phyloP scores from a whole-genome alignment of 1,284 basidiomycete species.

The Pholiota adiposa region DNA sequence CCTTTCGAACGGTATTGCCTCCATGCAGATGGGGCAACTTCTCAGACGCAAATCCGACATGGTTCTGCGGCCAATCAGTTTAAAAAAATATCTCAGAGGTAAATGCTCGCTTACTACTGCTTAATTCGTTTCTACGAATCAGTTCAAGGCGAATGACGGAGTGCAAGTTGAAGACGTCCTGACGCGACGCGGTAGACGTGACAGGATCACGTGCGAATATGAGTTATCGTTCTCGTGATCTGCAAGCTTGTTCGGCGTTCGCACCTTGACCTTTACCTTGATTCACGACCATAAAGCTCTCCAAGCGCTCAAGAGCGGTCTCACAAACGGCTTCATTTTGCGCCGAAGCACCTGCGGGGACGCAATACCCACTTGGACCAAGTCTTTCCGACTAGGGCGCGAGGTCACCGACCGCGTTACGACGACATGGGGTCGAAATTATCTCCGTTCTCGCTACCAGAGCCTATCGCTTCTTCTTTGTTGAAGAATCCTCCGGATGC shows the following conservation, averaged over 20 bases:
- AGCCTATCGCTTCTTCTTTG: slow-evolving; percentile 55
- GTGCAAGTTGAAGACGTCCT: not conserved
- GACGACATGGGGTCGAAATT: slow-evolving; percentile 55
- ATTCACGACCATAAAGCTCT: slow-evolving; percentile 30
- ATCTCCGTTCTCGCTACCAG: slow-evolving; percentile 46
- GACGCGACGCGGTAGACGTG: not conserved
- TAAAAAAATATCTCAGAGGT: not conserved
- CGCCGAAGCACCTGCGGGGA: slow-evolving; percentile 1
- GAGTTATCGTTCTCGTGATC: slow-evolving; percentile 33
- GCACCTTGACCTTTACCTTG: slow-evolving; percentile 40
- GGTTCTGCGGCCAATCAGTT: not conserved
- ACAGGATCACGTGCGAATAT: slow-evolving; percentile 5
- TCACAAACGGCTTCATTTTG: slow-evolving; percentile 5
- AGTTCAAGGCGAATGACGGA: not conserved
- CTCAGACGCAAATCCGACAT: not conserved
- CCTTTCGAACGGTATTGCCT: not conserved
- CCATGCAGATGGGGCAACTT: not conserved
- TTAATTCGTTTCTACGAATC: too few species aligned
- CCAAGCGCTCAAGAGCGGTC: slow-evolving; percentile 22
- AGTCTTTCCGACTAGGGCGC: slow-evolving; percentile 13
- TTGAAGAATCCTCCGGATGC: slow-evolving; percentile 64
- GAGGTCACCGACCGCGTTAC: slow-evolving; percentile 23
- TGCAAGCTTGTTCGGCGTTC: slow-evolving; percentile 29
- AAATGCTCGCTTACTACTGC: not conserved
- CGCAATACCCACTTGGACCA: not conserved